Evolutionary conservation across 2,329 filamentous ascomycete species (phyloP), one percentile per base, ranked within the genome.

Genomic region (Pyrenophora seminiperda): DNA sequence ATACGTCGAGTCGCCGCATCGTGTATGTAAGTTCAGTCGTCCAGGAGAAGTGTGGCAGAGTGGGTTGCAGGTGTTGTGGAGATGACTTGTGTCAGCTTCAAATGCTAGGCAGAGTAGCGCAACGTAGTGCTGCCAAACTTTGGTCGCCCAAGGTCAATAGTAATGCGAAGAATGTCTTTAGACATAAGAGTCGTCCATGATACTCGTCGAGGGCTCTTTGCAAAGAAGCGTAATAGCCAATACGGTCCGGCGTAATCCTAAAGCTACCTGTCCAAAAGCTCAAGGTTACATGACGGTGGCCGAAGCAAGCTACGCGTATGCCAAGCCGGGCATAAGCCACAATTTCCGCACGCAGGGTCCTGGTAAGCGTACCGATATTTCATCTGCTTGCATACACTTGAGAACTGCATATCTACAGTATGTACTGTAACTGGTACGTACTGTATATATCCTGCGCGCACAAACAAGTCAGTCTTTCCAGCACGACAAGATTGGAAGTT

Each of bases 1-100:
- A 57, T 63, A 62, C 56, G 32, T 63, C 51, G 46, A 58, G 55
- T 50, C 66, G 58, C 52, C 65, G 66, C 72, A 74, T 74, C 19
- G 19, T 54, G 58, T 32, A 31, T 29, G 41, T 32, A 37, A 29
- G 38, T 24, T 32, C 50, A 34, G 15, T 41, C 47, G 39, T 42
- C 31, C 31, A 30, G 34, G 13, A 38, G 15, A 41, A 38, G 43
- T 20, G 44, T 38, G 41, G 31, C n/a, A 49, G 32, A 48, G 42
- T 41, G 36, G 20, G 7, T 31, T 38, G 47, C 24, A 36, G 15
- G 29, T 40, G 40, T 41, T 56, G 50, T 39, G 49, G 33, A 50
- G 43, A 17, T 39, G 36, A 30, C 37, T 24, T 19, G 44, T 31
- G 58, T 57, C 57, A 58, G 56, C 52, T 48, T 37, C 30, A 41